Percentiles rank a stretch among this genome's conserved stretches.
Evolutionary conservation across 192 early-diverging fungal species (phyloP).

Genomic region (Podila clonocystis): DNA sequence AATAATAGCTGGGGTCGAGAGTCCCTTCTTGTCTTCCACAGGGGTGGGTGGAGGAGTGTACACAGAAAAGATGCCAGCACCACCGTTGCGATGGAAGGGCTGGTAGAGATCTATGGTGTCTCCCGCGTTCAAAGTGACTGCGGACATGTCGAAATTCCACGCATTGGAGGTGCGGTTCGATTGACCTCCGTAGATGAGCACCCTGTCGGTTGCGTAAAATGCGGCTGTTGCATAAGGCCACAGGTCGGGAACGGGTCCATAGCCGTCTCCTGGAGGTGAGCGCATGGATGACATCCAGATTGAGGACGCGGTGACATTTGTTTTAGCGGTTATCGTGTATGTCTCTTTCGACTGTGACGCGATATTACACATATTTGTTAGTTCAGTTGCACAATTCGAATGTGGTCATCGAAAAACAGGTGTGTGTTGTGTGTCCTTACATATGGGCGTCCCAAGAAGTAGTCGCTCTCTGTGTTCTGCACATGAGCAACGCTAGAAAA

Average conservation of each 20-base stretch:
- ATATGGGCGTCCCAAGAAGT: slow-evolving; percentile 21
- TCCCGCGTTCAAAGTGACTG: not conserved
- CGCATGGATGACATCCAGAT: slow-evolving; percentile 20
- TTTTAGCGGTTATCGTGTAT: not conserved
- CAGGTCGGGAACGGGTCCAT: slow-evolving; percentile 16
- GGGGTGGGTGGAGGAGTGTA: not conserved
- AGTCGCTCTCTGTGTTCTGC: slow-evolving; percentile 7
- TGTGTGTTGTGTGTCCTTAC: not conserved
- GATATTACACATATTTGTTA: not conserved
- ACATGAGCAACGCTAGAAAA: slow-evolving; percentile 20
- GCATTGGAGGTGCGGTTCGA: slow-evolving; percentile 8
- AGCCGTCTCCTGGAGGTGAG: not conserved
- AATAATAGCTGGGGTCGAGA: slow-evolving; percentile 37
- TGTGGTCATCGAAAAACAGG: no score
- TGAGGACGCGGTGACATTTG: not conserved
- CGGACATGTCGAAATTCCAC: slow-evolving; percentile 23
- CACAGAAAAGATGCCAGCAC: slow-evolving; percentile 14
- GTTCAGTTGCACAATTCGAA: no score
- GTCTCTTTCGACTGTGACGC: not conserved
- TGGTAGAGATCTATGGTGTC: slow-evolving; percentile 6
- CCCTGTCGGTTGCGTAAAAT: not conserved
- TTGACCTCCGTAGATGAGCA: slow-evolving; percentile 30
- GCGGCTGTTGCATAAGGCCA: slow-evolving; percentile 29
- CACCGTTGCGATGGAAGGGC: not conserved
- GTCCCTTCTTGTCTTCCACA: slow-evolving; percentile 8